phyloP scores from a whole-genome alignment of 345 rosid species.

The Microcos paniculata region DNA sequence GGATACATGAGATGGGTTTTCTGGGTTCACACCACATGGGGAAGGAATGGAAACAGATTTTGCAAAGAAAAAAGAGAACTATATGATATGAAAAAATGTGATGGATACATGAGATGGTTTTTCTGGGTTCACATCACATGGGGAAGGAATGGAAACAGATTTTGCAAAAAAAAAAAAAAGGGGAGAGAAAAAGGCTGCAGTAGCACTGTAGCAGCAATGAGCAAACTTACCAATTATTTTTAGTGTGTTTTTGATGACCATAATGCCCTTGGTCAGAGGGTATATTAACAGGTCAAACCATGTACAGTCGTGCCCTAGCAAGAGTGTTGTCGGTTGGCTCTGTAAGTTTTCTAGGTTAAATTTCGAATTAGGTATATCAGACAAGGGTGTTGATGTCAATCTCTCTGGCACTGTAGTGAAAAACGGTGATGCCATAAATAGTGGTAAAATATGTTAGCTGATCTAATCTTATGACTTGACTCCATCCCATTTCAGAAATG shows the following conservation, averaged over 20 bases:
- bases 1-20: constrained; percentile 8
- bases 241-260: neutral
- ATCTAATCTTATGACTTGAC: constrained; percentile 1
- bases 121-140: constrained; percentile 14
- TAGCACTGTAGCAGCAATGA: neutral
- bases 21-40: constrained; percentile 12
- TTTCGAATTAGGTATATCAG: neutral
- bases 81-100: neutral
- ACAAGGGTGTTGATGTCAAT: neutral
- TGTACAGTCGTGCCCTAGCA: neutral
- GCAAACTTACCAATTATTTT: neutral
- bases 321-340: constrained; percentile 5
- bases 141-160: neutral
- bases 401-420: neutral
- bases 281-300: constrained; percentile 10
- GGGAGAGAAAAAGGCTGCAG: neutral
- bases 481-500: neutral
- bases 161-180: neutral
- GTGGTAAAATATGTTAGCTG: neutral
- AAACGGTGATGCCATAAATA: neutral
- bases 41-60: neutral
- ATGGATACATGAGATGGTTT: constrained; percentile 7
- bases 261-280: neutral
- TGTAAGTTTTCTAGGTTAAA: constrained; percentile 12
- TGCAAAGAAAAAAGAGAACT: neutral